Percentiles rank a stretch among this genome's conserved stretches.
These are phyloP conservation scores for Leccinum aurantiacum DNA, from an alignment of 768 basidiomycete genomes.

Conservation along the genomic window DNA sequence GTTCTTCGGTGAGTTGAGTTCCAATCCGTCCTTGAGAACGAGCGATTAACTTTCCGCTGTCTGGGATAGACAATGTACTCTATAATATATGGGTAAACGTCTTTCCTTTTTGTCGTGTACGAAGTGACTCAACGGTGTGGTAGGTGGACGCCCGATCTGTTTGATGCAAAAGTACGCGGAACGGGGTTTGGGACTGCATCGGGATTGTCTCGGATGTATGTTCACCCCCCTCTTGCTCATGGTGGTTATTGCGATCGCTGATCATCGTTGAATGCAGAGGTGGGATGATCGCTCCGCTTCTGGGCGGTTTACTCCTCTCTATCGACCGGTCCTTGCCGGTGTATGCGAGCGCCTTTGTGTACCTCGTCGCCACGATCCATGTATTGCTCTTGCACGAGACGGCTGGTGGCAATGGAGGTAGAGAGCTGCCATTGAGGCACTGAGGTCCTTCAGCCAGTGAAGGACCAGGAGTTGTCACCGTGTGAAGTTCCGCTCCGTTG, in stretches of 20 bases:
- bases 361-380: constrained; percentile 60
- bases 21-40: background rate
- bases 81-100: constrained; percentile 63
- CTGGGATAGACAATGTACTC: constrained; percentile 73
- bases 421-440: background rate
- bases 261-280: constrained; percentile 47
- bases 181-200: constrained; percentile 88
- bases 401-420: constrained; percentile 25
- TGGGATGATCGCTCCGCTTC: constrained; percentile 83
- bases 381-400: constrained; percentile 61
- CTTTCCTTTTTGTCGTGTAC: background rate
- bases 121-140: background rate
- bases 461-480: background rate
- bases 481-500: background rate
- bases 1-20: no score
- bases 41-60: background rate
- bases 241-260: background rate
- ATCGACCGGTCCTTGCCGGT: constrained; percentile 72
- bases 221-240: constrained; percentile 9
- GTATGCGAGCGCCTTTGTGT: constrained; percentile 68
- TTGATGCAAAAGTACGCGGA: constrained; percentile 80
- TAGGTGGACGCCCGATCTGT: constrained; percentile 84
- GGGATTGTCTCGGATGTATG: constrained; percentile 80
- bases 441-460: background rate
- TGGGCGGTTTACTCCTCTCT: constrained; percentile 71